phyloP scores from a whole-genome alignment of 345 rosid species.

The Salix brachista region DNA sequence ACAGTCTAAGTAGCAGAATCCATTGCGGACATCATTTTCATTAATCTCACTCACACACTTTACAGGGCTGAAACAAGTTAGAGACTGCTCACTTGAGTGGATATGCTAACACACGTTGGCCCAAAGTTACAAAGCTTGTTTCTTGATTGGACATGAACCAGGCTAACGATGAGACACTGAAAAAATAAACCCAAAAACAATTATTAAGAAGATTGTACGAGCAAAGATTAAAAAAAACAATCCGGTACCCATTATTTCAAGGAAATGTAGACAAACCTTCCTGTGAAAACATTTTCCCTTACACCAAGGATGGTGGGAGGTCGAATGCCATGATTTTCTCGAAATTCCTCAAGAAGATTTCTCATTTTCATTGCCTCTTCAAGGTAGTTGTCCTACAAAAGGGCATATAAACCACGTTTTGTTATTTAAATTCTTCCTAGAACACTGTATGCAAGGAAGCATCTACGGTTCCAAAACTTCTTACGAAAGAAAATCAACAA shows the following conservation, averaged over 20 bases:
- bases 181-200: slow-evolving; percentile 23
- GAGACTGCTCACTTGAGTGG: slow-evolving; percentile 79
- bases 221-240: neutral
- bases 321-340: slow-evolving; percentile 85
- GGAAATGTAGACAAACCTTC: slow-evolving; percentile 56
- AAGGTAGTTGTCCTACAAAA: slow-evolving; percentile 81
- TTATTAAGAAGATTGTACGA: slow-evolving; percentile 18
- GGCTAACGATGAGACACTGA: slow-evolving; percentile 98
- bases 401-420: neutral
- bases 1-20: too few species aligned
- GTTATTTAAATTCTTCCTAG: neutral
- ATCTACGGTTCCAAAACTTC: neutral
- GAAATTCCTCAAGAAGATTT: slow-evolving; percentile 94
- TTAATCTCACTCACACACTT: neutral
- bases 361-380: slow-evolving; percentile 99
- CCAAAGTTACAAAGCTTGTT: slow-evolving; percentile 96
- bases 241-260: neutral
- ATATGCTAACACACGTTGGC: slow-evolving; percentile 85
- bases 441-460: neutral
- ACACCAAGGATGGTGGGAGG: slow-evolving; percentile 96
- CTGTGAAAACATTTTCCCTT: slow-evolving; percentile 89
- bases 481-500: too few species aligned
- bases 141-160: slow-evolving; percentile 99
- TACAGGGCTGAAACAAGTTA: neutral
- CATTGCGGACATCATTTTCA: too few species aligned